These are phyloP conservation scores for Ochetophila trinervis DNA, from an alignment of 306 rosid species.

Conservation along the genomic window DNA sequence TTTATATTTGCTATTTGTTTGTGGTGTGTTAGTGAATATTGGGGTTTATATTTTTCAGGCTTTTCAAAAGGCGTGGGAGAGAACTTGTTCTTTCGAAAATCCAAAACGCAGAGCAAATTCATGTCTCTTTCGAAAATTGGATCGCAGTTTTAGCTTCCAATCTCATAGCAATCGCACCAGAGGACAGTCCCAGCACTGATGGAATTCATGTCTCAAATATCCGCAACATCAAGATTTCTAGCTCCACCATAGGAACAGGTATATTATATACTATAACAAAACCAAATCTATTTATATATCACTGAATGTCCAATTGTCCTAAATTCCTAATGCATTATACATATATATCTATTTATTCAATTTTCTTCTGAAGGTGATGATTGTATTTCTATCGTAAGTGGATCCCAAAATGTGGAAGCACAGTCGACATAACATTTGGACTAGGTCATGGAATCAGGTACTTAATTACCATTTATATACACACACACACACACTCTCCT, in stretches of 20 bases:
- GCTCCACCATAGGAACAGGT: conserved; percentile 57
- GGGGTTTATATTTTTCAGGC: conserved; percentile 45
- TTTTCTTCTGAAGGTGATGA: conserved; percentile 60
- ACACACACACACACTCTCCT: too few relatives aligned
- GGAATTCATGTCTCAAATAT: conserved; percentile 66
- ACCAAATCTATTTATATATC: too few relatives aligned
- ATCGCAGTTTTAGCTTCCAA: conserved; percentile 35
- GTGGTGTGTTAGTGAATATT: too few relatives aligned
- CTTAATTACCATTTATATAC: background rate
- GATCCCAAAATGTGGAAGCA: conserved; percentile 48
- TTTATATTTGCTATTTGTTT: background rate
- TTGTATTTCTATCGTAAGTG: conserved; percentile 77
- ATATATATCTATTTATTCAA: background rate
- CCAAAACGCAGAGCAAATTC: conserved; percentile 56
- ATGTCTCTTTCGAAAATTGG: conserved; percentile 43
- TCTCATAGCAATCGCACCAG: conserved; percentile 50
- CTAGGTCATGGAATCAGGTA: conserved; percentile 94
- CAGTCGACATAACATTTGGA: conserved; percentile 65
- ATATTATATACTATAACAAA: too few relatives aligned
- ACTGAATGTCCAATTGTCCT: too few relatives aligned
- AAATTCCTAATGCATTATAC: too few relatives aligned
- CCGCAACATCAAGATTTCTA: conserved; percentile 49
- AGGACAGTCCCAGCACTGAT: conserved; percentile 67
- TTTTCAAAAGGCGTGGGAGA: conserved; percentile 64
- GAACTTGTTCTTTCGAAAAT: conserved; percentile 45